These are phyloP conservation scores for Elaeagnus macrophylla DNA, from an alignment of 306 rosid species.

Conservation along the genomic window DNA sequence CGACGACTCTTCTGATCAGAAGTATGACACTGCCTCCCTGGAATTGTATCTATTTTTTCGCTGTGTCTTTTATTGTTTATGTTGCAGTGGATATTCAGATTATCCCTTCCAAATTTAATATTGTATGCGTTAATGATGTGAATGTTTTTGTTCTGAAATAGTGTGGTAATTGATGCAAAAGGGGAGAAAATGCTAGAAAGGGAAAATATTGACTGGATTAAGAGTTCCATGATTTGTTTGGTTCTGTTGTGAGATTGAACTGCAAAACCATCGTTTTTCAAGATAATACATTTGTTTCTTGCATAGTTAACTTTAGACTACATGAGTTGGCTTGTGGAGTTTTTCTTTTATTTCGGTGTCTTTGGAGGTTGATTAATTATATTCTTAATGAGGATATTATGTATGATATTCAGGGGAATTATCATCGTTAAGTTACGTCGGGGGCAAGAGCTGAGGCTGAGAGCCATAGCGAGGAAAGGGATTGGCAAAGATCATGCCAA, in stretches of 20 bases:
- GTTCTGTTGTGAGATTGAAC: not conserved
- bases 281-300: too few relatives aligned
- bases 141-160: conserved; percentile 1
- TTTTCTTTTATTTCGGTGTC: not conserved
- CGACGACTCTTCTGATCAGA: conserved; percentile 39
- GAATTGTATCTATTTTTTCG: not conserved
- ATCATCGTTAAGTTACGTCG: conserved; percentile 80
- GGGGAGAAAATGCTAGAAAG: not conserved
- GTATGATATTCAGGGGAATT: conserved; percentile 54
- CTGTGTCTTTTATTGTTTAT: not conserved
- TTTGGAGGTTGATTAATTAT: not conserved
- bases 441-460: conserved; percentile 89
- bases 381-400: conserved; percentile 3
- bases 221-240: not conserved
- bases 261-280: too few relatives aligned
- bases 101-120: too few relatives aligned
- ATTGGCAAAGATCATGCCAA: conserved; percentile 98
- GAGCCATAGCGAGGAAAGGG: conserved; percentile 95
- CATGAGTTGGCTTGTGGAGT: not conserved
- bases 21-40: conserved; percentile 23
- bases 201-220: not conserved
- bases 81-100: not conserved
- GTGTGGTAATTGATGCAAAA: not conserved
- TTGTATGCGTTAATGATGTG: not conserved
- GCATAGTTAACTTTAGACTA: not conserved